Evolutionary conservation across 2,329 filamentous ascomycete species (phyloP), one percentile per base, ranked within the genome.

Genomic region (Aspergillus vadensis): DNA sequence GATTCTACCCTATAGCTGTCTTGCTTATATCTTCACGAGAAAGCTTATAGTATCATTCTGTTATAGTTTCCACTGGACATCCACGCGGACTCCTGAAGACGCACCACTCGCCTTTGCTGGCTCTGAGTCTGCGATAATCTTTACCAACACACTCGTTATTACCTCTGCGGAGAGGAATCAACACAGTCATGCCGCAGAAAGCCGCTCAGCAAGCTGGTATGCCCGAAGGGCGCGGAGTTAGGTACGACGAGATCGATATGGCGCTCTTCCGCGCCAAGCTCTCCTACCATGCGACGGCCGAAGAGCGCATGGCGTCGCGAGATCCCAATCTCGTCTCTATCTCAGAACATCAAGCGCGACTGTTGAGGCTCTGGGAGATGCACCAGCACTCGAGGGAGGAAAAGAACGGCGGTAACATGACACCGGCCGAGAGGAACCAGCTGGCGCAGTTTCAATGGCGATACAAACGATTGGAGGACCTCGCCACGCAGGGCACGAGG

Each of bases 241-340:
- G 65, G 53, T 76, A 76, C 63, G 73, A 75, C 57, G 72, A 76
- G 65, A 73, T 70, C 50, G 73, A 76, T 47, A 76, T 76, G 73
- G 72, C 72, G 1, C 69, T 74, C 39, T 76, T 76, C 56, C 70
- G 70, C 41, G 74, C 74, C 44, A 74, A 75, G 57, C 59, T 76
- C 17, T 70, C 70, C 9, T 76, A 75, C 30, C 70, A 75, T 48
- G 65, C 73, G 36, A 76, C 74, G 2, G 71, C 74, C 39, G 73
- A 76, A 25, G 68, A 68, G 15, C 72, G 74, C 30, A 67, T 72
- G 61, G 69, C 69, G 27, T 70, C 72, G 3, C 62, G 72, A 53
- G 72, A 76, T 59, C 58, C 65, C 49, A 75, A 76, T 36, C 65
- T 76, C 9, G 64, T 58, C 1, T 74, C 74, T 1, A 74, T 76